Base-by-base conservation (phyloP, 164 flowering plant genomes). In the Akebia trifoliata region DNA sequence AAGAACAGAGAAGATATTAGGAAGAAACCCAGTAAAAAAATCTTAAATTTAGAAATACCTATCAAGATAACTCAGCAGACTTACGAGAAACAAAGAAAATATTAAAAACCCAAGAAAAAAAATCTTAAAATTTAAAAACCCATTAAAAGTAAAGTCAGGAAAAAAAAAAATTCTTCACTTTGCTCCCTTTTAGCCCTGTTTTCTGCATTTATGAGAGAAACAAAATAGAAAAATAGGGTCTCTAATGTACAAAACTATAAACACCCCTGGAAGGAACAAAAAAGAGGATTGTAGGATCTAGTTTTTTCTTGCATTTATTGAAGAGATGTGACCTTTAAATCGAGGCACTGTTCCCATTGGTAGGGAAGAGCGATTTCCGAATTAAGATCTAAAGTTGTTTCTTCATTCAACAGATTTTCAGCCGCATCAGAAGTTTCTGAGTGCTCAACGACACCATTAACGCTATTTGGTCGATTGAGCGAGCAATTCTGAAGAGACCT, bases 331-430 rank as follows among this genome's bases (percentile, higher is more conserved):
- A 78, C 98, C 96, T 86, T 82, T 63, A 92, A 69, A 85, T 92
- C 98, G 66, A 92, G 95, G 57, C 93, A 88, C 74, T 89, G 98
- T 35, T 92, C 93, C 98, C 98, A 92, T 36, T 79, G 80, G 61
- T 76, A 82, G 57, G 98, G 95, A 38, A 91, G 83, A 7, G 90
- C 65, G 56, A 76, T 56, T 14, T 85, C 75, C 7, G 98, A 92
- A 69, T 83, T 80, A 30, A 92, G 95, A 46, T 92, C 96, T 50
- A 87, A 51, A 31, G 74, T 38, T 20, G 69, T 45, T 28, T 68
- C 78, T 12, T 57, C 60, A 57, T 57, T 57, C 34, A 57, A 60
- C 29, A 22, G 55, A 49, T 59, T 54, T n/a, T 50, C 61, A 57
- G 62, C 50, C 10, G 72, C 26, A 28, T 55, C 66, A 0, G 76